A percentile compares a stretch with the other conserved stretches of the same genome.
These are phyloP conservation scores for Trametes elegans DNA, from an alignment of 768 basidiomycete genomes.

Conservation along the genomic window DNA sequence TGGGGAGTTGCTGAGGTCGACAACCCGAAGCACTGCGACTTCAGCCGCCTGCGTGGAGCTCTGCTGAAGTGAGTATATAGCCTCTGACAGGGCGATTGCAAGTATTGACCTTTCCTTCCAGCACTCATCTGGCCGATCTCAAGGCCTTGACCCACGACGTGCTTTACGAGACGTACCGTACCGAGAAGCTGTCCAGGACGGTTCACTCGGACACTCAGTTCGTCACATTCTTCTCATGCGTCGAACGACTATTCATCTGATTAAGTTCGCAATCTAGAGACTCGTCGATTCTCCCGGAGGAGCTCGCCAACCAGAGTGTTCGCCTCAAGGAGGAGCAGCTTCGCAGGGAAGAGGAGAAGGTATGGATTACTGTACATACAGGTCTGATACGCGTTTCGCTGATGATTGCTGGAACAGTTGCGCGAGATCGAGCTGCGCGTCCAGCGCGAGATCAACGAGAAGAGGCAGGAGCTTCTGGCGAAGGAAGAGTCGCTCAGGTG, in stretches of 20 bases:
- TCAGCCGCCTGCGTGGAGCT: slow-evolving; percentile 87
- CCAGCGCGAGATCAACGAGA: slow-evolving; percentile 96
- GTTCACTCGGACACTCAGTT: slow-evolving; percentile 79
- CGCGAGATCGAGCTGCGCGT: slow-evolving; percentile 98
- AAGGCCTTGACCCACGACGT: slow-evolving; percentile 94
- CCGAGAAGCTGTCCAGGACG: slow-evolving; percentile 91
- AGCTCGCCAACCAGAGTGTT: slow-evolving; percentile 94
- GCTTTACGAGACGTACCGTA: slow-evolving; percentile 95
- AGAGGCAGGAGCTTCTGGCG: slow-evolving; percentile 92
- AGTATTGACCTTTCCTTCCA: slow-evolving; percentile 31
- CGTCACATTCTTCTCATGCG: slow-evolving; percentile 26
- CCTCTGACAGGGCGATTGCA: not conserved
- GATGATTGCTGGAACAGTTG: slow-evolving; percentile 44
- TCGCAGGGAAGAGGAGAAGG: slow-evolving; percentile 94
- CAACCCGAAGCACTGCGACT: slow-evolving; percentile 99
- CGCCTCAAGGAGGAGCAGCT: slow-evolving; percentile 99
- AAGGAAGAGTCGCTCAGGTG: slow-evolving; percentile 93
- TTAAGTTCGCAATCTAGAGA: slow-evolving; percentile 54
- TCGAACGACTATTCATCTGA: slow-evolving; percentile 20
- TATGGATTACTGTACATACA: slow-evolving; percentile 28
- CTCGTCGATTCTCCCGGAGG: slow-evolving; percentile 91
- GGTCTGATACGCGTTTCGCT: not conserved
- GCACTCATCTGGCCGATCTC: slow-evolving; percentile 92
- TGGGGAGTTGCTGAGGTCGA: slow-evolving; percentile 99
- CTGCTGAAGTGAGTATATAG: slow-evolving; percentile 68